A percentile compares a stretch with the other conserved stretches of the same genome.
phyloP scores from a whole-genome alignment of 371 early-diverging fungal species.

The Umbelopsis sp. region DNA sequence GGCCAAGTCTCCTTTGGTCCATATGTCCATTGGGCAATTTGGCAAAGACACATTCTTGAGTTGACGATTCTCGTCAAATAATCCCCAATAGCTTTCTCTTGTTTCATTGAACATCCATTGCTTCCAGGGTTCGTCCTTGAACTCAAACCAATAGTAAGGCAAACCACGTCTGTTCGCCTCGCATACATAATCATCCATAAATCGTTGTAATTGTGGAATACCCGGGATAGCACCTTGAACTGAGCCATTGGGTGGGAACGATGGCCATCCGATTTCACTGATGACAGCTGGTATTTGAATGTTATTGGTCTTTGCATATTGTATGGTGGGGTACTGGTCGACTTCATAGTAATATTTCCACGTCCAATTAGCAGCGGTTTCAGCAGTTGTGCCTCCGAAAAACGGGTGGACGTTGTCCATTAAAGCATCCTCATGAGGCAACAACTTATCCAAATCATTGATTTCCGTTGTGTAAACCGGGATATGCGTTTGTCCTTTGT shows the following conservation, averaged over 20 bases:
- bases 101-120: slow-evolving; percentile 48
- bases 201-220: slow-evolving; percentile 53
- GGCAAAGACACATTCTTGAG: slow-evolving; percentile 45
- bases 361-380: slow-evolving; percentile 55
- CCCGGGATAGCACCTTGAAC: slow-evolving; percentile 53
- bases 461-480: slow-evolving; percentile 66
- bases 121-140: slow-evolving; percentile 75
- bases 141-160: slow-evolving; percentile 68
- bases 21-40: slow-evolving; percentile 35
- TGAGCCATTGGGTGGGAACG: slow-evolving; percentile 37
- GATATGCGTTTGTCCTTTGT: slow-evolving; percentile 41
- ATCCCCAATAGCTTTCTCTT: slow-evolving; percentile 68
- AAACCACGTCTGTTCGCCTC: slow-evolving; percentile 55
- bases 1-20: slow-evolving; percentile 26
- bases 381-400: slow-evolving; percentile 60
- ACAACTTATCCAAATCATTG: slow-evolving; percentile 43
- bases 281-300: slow-evolving; percentile 51
- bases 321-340: slow-evolving; percentile 30
- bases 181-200: slow-evolving; percentile 57
- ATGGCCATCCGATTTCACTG: slow-evolving; percentile 74
- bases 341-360: slow-evolving; percentile 49
- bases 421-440: slow-evolving; percentile 56
- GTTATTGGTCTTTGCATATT: slow-evolving; percentile 19
- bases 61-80: slow-evolving; percentile 46
- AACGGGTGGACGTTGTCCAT: slow-evolving; percentile 70